Base-by-base conservation (phyloP, 2,329 filamentous ascomycete genomes). In the Stylonectria norvegica region DNA sequence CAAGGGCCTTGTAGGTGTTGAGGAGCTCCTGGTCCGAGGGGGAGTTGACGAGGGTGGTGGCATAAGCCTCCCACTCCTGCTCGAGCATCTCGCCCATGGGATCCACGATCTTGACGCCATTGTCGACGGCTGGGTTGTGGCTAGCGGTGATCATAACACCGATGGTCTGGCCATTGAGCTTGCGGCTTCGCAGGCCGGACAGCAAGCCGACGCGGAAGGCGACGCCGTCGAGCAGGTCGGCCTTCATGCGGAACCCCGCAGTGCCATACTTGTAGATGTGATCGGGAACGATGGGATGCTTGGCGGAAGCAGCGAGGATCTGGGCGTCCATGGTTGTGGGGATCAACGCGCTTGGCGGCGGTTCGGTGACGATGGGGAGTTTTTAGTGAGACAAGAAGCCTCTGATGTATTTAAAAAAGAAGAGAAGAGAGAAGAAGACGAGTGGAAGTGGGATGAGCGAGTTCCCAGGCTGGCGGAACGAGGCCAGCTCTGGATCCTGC, bases 41-140 rank as follows among this genome's bases (percentile, higher is more conserved):
- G 48, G 86, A 83, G 67, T 98, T 98, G 61, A 95, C 90, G 48
- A 98, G 82, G 57, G 78, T 78, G 23, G 93, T 97, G 38, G 90
- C 89, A 64, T 90, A 84, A 25, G 75, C 73, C 70, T 98, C 93
- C 93, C 93, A 98, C 46, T 91, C 86, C 65, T 90, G 84, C 78
- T 94, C 89, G 35, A 95, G 78, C 93, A 97, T 97, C 66, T 97
- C 93, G 51, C 93, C 91, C 83, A 95, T 86, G 10, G 93, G 93
- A 66, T 98, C 93, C 49, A 98, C 89, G 54, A 98, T 81, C 76
- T 95, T 95, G 64, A 95, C 85, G 36, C 89, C 89, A 65, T 95
- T 95, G 68, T 95, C 89, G 55, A 81, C 76, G 22, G 89, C 85
- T 14, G 87, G 87, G 68, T 95, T 95, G 74, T 95, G 89, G 59